Conservation (phyloP, 352 stramenopile genomes). For the Phytopythium boreale region DNA sequence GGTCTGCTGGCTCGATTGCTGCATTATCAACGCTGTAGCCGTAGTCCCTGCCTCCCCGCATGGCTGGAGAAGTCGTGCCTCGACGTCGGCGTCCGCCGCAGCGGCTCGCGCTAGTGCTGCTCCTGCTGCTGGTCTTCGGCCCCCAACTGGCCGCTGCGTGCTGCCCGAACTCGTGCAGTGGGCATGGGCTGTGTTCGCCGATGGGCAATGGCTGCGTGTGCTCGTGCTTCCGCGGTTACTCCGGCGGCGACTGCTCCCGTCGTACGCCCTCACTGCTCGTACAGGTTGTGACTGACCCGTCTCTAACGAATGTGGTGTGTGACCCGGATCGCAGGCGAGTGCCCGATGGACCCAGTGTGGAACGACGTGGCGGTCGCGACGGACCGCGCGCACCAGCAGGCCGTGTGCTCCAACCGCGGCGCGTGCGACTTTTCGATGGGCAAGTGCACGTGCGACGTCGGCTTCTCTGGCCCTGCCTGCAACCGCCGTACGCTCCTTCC, state of each 20-base stretch:
- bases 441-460: constrained; percentile 77
- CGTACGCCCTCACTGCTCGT: constrained; percentile 19
- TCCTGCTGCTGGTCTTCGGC: constrained; percentile 11
- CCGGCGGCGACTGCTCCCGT: constrained; percentile 88
- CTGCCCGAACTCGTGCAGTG: constrained; percentile 65
- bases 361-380: constrained; percentile 50
- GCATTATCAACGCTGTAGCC: no score
- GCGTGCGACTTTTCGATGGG: constrained; percentile 70
- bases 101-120: constrained; percentile 5
- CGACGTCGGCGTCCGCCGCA: not conserved
- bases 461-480: constrained; percentile 74
- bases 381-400: constrained; percentile 48
- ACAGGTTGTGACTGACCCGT: not conserved
- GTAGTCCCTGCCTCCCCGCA: no score
- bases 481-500: constrained; percentile 49
- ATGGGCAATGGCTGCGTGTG: constrained; percentile 70
- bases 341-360: constrained; percentile 54
- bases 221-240: constrained; percentile 84
- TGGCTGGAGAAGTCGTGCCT: no score
- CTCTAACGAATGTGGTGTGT: not conserved
- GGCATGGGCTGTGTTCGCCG: constrained; percentile 56
- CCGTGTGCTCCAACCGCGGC: constrained; percentile 62
- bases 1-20: no score
- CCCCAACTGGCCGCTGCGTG: constrained; percentile 17
- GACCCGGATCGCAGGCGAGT: constrained; percentile 30